A percentile compares a stretch with the other conserved stretches of the same genome.
Evolutionary conservation across 805 yeast species (phyloP).

Genomic region (Komagataella pseudopastoris): DNA sequence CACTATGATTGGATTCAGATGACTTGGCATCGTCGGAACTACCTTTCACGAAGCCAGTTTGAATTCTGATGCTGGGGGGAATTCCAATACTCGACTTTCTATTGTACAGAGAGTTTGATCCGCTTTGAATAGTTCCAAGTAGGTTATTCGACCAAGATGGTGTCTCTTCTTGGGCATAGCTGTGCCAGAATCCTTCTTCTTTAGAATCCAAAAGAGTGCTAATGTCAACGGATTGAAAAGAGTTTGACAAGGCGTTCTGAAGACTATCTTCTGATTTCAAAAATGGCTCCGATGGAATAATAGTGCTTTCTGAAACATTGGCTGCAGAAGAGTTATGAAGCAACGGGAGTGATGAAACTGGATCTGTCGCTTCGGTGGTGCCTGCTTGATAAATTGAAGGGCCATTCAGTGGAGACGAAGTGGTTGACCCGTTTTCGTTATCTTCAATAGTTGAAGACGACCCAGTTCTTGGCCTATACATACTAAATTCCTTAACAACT

Average conservation of each 20-base stretch:
- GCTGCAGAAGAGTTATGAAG: neutral
- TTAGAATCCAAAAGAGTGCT: neutral
- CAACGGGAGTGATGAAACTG: neutral
- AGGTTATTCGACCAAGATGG: neutral
- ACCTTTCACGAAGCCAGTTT: neutral
- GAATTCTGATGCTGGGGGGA: neutral
- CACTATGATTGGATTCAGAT: neutral
- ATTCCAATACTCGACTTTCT: conserved; percentile 3
- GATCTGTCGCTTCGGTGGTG: neutral
- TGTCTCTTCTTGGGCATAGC: neutral
- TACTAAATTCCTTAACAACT: neutral
- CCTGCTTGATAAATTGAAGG: neutral
- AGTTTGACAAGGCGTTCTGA: neutral
- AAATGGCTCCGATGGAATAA: neutral
- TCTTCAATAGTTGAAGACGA: neutral
- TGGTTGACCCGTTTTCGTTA: neutral
- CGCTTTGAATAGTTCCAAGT: neutral
- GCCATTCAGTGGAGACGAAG: neutral
- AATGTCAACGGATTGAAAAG: neutral
- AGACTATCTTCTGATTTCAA: neutral
- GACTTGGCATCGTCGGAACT: neutral
- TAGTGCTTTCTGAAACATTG: neutral
- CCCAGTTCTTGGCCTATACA: neutral
- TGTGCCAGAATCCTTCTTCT: neutral
- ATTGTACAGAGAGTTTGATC: conserved; percentile 4